Base-by-base conservation (phyloP, 345 rosid species). In the Eucalyptus cladocalyx region DNA sequence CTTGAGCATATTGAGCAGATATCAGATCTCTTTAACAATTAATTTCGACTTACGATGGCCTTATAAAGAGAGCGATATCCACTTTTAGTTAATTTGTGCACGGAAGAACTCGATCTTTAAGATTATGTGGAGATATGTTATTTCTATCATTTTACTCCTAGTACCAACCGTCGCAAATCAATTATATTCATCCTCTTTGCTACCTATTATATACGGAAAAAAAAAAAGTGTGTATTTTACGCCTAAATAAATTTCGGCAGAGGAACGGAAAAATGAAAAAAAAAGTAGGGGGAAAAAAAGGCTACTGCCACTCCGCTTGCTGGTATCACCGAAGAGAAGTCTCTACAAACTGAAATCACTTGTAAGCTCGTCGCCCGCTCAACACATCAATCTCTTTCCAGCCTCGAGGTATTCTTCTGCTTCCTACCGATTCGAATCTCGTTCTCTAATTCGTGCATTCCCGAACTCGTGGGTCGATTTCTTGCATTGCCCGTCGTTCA, bases 61-160 rank as follows among this genome's bases (percentile, higher is more conserved):
- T 18, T 1, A 7, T 51, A 6, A 3, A 8, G 0, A 53, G 10
- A 7, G 1, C 1, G 1, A 1, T 24, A 19, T 53, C 4, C 1
- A 3, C 2, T 19, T 19, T 0, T 0, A 3, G 1, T 0, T 19
- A 53, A 53, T 53, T 53, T 53, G 1, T 53, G 0, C 0, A 53
- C 0, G 5, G 10, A 0, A 53, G 2, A 8, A 53, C 1, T 19
- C 2, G 0, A 0, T 4, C 2, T 7, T 7, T 53, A 53, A 0
- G 10, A 0, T 53, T 53, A 53, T 53, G 24, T 21, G 5, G 1
- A 19, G 4, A 53, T 53, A 7, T 53, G 0, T 19, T 0, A 0
- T 0, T 53, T 53, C 4, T 19, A 53, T 53, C 5, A 0, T 19
- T 0, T 53, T 1, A 53, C 10, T 53, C 4, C 0, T 1, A 2